phyloP scores from a whole-genome alignment of 768 basidiomycete species.

The Jaapia argillacea region DNA sequence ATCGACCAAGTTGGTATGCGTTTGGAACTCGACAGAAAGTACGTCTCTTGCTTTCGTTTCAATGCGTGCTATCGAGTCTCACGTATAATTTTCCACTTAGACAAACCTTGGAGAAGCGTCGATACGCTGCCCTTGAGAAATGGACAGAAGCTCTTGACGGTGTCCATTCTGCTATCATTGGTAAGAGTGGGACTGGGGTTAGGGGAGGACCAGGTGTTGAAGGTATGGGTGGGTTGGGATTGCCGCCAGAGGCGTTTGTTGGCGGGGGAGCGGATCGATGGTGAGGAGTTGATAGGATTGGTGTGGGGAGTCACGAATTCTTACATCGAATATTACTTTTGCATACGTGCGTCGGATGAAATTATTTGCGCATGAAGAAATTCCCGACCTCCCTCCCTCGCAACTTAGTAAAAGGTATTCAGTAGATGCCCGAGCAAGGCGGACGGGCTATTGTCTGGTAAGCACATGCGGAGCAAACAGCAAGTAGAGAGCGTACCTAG shows the following conservation, averaged over 20 bases:
- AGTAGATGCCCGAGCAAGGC: no score
- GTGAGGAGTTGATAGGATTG: conserved; percentile 2
- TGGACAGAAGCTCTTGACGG: conserved; percentile 78
- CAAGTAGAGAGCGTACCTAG: background rate
- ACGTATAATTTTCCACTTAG: conserved; percentile 25
- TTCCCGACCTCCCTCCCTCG: no score
- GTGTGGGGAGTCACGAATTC: no score
- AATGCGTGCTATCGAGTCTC: conserved; percentile 1
- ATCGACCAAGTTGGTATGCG: conserved; percentile 96
- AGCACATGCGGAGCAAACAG: no score
- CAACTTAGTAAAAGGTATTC: no score
- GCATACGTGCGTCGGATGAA: background rate
- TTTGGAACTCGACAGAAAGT: conserved; percentile 86
- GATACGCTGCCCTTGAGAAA: conserved; percentile 69
- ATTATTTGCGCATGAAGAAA: background rate
- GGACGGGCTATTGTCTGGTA: no score
- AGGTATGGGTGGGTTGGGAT: conserved; percentile 8
- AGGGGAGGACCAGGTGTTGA: conserved; percentile 7
- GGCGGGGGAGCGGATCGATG: conserved; percentile 8
- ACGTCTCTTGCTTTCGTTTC: conserved; percentile 16
- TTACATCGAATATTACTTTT: no score
- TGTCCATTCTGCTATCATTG: conserved; percentile 67
- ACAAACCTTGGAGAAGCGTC: conserved; percentile 80
- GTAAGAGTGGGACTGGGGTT: conserved; percentile 37
- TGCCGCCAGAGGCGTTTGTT: conserved; percentile 21